These are phyloP conservation scores for Saksenaea vasiformis DNA, from an alignment of 371 early-diverging fungal genomes.

Conservation along the genomic window DNA sequence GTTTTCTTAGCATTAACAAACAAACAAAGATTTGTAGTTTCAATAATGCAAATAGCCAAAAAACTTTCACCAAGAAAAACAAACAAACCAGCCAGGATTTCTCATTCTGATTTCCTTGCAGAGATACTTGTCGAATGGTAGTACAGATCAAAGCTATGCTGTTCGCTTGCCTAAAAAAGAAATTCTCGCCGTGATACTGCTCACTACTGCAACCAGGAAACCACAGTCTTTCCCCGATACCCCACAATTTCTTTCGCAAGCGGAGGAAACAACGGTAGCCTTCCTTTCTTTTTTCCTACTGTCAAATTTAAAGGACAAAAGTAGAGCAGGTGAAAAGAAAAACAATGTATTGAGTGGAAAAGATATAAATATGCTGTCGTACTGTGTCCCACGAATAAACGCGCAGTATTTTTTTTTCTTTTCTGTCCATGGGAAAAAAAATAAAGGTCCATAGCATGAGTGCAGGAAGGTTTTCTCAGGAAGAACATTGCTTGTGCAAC, in stretches of 20 bases:
- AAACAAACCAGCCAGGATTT: neutral
- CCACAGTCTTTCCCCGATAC: neutral
- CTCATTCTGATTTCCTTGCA: neutral
- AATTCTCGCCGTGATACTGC: neutral
- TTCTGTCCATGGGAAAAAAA: slow-evolving; percentile 6
- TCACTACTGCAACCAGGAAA: neutral
- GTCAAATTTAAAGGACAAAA: neutral
- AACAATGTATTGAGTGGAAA: neutral
- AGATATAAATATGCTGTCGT: neutral
- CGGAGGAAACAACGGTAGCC: no score
- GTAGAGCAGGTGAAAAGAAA: neutral
- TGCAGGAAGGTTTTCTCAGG: neutral
- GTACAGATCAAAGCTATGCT: neutral
- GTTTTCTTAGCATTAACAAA: neutral
- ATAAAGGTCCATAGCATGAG: neutral
- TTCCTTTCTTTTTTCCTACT: neutral
- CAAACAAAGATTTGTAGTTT: neutral
- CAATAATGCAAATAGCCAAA: neutral
- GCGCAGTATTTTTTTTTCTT: neutral
- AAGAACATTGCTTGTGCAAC: neutral
- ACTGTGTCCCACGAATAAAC: neutral
- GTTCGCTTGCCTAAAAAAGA: neutral
- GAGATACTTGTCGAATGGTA: neutral
- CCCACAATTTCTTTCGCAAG: no score
- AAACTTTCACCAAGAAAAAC: neutral